Base-by-base conservation (phyloP, 1,284 basidiomycete genomes). In the Coniophora puteana region DNA sequence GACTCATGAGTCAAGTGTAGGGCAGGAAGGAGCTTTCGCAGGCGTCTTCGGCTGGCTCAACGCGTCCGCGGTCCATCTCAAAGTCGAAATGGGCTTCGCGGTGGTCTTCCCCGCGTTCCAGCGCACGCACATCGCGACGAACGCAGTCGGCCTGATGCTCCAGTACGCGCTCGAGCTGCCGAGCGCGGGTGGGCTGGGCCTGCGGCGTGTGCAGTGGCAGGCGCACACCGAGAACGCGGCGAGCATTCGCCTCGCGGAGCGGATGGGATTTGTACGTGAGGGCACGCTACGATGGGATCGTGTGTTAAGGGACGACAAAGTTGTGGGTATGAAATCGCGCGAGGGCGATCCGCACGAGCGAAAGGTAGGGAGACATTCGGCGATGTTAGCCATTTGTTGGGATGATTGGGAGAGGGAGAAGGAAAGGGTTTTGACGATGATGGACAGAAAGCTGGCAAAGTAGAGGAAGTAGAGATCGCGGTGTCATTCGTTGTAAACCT, bases 41-140 rank as follows among this genome's bases (percentile, higher is more conserved):
- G 68, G 61, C 3, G 43, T 55, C 33, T 51, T 64, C 22, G 61
- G 57, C 8, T 54, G 66, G 38, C 53, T 74, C 28, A 61, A 72
- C 44, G 56, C 71, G 3, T 67, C 63, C 5, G 32, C 38, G 6
- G 16, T 13, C 4, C 53, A 78, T 45, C 63, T 77, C 10, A 50
- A 49, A 37, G 66, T 66, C 6, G 78, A 83, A 48, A 68, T 82
- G 44, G 78, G 69, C 1, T 67, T 58, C 48, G 56, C 77, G 22
- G 51, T 78, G 37, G 65, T 73, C 22, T 61, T 79, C 8, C 78
- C 78, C 1, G 54, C 55, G 4, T 86, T 80, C 55, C 83, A 83
- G 46, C 67, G 75, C 16, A 81, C 78, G 1, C 77, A 84, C 50
- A 71, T 87, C 38, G 68, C 77, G 5, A 69, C 76, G 4, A 79